Evolutionary conservation across 495 filamentous ascomycete genomes (phyloP).

Genomic region (Xylaria longipes): DNA sequence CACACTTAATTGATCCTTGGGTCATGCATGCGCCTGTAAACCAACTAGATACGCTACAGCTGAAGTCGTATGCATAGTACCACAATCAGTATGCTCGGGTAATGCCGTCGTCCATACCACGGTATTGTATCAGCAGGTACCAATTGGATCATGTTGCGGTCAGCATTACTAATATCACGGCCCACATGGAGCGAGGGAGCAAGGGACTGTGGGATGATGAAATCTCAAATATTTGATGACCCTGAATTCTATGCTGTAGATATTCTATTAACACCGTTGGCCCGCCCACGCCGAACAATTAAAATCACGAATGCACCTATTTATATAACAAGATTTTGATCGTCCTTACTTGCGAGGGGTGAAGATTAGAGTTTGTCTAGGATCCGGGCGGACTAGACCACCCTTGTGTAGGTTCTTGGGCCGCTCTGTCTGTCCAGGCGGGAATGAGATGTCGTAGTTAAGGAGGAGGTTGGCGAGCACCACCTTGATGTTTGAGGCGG

Average conservation of each 20-base stretch:
- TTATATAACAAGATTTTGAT: constrained; percentile 6
- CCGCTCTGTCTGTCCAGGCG: constrained; percentile 22
- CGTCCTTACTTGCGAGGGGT: constrained; percentile 23
- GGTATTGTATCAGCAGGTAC: background rate
- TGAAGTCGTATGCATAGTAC: background rate
- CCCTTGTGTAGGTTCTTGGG: constrained; percentile 28
- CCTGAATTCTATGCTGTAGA: constrained; percentile 24
- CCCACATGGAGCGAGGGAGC: background rate
- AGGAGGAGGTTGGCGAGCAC: constrained; percentile 61
- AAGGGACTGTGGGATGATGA: background rate
- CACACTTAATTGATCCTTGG: constrained; percentile 10
- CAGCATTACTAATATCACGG: constrained; percentile 5
- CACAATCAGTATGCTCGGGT: background rate
- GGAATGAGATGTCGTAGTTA: constrained; percentile 58
- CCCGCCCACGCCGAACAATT: constrained; percentile 12
- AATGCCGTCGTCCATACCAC: background rate
- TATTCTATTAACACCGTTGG: constrained; percentile 20
- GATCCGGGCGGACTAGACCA: constrained; percentile 24
- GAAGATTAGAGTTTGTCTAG: constrained; percentile 25
- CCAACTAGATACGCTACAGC: background rate
- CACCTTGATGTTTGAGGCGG: constrained; percentile 59
- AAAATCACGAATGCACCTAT: constrained; percentile 22
- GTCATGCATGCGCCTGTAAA: background rate
- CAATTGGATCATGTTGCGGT: background rate
- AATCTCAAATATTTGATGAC: constrained; percentile 20